Conservation (phyloP, 306 rosid genomes). For the Vachellia collinsii region DNA sequence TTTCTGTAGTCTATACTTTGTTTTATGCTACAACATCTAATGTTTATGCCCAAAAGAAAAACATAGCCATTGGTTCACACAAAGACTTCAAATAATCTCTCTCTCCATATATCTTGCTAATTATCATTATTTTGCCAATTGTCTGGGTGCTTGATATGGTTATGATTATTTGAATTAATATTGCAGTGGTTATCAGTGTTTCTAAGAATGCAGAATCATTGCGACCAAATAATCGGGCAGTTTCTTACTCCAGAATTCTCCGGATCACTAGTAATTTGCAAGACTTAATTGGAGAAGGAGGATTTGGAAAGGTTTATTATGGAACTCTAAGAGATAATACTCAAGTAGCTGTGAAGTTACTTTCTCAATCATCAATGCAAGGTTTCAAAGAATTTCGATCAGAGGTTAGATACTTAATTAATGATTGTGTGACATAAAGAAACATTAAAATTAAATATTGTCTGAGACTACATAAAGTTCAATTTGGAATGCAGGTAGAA, state of each 20-base stretch:
- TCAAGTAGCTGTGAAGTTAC: constrained; percentile 44
- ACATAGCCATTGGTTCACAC: too few species aligned
- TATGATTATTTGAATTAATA: background rate
- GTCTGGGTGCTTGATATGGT: too few species aligned
- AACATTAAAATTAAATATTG: background rate
- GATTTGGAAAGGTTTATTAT: constrained; percentile 47
- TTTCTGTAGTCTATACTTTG: too few species aligned
- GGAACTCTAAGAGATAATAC: constrained; percentile 24
- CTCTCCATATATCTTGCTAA: background rate
- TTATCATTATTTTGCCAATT: too few species aligned
- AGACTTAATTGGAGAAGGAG: constrained; percentile 42
- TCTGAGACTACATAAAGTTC: background rate
- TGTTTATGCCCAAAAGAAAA: background rate
- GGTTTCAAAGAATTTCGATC: too few species aligned
- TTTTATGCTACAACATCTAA: too few species aligned
- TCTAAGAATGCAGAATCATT: constrained; percentile 2
- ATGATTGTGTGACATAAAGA: background rate
- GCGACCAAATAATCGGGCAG: constrained; percentile 20
- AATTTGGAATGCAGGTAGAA: constrained; percentile 28
- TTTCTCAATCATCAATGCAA: constrained; percentile 41
- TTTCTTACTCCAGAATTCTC: constrained; percentile 34
- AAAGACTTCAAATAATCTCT: background rate
- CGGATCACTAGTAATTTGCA: constrained; percentile 36
- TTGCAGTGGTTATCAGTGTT: background rate
- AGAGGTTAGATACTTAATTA: constrained; percentile 26